Conservation (phyloP, 2,329 filamentous ascomycete species). For the Sporothrix brunneoviolacea region DNA sequence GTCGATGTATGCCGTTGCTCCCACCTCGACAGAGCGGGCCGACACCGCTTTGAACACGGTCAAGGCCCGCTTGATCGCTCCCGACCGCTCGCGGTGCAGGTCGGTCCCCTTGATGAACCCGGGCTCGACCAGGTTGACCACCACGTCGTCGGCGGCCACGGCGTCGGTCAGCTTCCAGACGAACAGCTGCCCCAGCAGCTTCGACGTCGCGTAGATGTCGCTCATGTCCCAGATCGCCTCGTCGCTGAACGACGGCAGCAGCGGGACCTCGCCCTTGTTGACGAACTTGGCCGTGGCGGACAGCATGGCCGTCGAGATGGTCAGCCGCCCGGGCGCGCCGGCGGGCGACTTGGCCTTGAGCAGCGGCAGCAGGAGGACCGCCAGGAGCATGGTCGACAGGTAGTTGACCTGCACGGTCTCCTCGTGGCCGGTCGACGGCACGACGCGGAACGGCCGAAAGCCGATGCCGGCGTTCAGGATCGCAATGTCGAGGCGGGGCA, state of each 20-base stretch:
- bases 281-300: constrained; percentile 18
- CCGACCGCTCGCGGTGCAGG: constrained; percentile 14
- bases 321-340: constrained; percentile 12
- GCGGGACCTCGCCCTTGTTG: constrained; percentile 15
- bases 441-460: neutral
- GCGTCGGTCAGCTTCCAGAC: constrained; percentile 30
- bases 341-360: constrained; percentile 6
- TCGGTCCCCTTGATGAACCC: constrained; percentile 36
- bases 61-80: neutral
- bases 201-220: constrained; percentile 17
- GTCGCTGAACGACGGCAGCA: constrained; percentile 16
- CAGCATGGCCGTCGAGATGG: constrained; percentile 20
- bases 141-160: constrained; percentile 33
- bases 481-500: too few species aligned
- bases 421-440: neutral
- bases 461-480: constrained; percentile 16
- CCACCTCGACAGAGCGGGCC: neutral
- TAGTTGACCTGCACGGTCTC: constrained; percentile 13
- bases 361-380: constrained; percentile 6
- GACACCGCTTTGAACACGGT: neutral
- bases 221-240: neutral
- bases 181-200: constrained; percentile 31
- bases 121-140: constrained; percentile 42
- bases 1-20: constrained; percentile 6
- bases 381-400: constrained; percentile 7